Conservation (phyloP, 768 basidiomycete genomes). For the Amyloporia xantha region DNA sequence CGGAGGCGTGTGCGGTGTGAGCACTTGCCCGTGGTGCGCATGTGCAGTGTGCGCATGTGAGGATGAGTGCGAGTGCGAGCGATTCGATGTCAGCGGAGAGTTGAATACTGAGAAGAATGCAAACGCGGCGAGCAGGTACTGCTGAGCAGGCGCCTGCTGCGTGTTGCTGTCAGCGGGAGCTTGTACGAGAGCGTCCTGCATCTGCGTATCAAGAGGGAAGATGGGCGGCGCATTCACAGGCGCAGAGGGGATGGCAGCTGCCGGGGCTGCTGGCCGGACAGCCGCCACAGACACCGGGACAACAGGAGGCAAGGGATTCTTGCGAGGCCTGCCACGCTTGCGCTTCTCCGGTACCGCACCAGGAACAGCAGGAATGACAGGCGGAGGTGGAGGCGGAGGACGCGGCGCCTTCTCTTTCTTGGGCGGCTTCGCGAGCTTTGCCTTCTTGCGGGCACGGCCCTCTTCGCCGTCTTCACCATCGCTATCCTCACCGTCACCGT, state of each 20-base stretch:
- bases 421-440: conserved; percentile 37
- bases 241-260: conserved; percentile 10
- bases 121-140: conserved; percentile 78
- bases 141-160: conserved; percentile 28
- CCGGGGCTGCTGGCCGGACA: conserved; percentile 8
- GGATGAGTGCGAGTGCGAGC: conserved; percentile 22
- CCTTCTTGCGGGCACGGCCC: conserved; percentile 58
- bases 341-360: conserved; percentile 60
- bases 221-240: conserved; percentile 12
- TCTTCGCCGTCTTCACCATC: conserved; percentile 31
- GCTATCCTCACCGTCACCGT: conserved; percentile 43
- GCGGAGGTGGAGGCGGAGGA: conserved; percentile 22
- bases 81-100: conserved; percentile 50
- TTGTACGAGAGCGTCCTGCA: conserved; percentile 14
- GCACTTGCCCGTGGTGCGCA: conserved; percentile 52
- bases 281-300: conserved; percentile 21
- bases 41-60: conserved; percentile 31
- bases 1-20: conserved; percentile 29
- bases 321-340: conserved; percentile 79
- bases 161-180: conserved; percentile 7
- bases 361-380: conserved; percentile 23
- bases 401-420: conserved; percentile 40
- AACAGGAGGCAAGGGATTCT: conserved; percentile 48
- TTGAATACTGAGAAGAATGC: conserved; percentile 85
- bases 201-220: conserved; percentile 10